phyloP scores from a whole-genome alignment of 1,284 basidiomycete species.

The Schizophyllum amplum region DNA sequence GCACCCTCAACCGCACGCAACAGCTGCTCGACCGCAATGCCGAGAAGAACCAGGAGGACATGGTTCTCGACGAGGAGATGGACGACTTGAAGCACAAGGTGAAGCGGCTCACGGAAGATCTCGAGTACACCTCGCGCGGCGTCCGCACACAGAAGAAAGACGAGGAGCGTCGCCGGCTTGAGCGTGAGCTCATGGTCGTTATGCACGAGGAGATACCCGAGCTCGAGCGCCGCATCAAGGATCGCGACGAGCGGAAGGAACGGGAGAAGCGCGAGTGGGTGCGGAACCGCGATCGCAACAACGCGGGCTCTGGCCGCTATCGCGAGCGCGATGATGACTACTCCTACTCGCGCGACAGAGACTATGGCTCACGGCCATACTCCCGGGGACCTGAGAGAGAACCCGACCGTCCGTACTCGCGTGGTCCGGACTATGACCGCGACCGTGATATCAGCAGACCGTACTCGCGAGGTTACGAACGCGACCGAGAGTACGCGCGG shows the following conservation, averaged over 20 bases:
- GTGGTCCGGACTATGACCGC: conserved; percentile 26
- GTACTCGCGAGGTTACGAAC: conserved; percentile 9
- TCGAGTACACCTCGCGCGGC: conserved; percentile 84
- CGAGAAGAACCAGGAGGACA: conserved; percentile 72
- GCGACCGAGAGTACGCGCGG: conserved; percentile 7
- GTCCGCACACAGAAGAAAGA: conserved; percentile 73
- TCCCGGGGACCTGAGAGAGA: conserved; percentile 31
- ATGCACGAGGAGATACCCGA: conserved; percentile 92
- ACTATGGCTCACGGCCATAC: conserved; percentile 27
- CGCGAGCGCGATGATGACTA: conserved; percentile 31
- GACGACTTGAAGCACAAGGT: conserved; percentile 85
- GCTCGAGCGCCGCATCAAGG: conserved; percentile 81
- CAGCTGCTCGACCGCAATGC: conserved; percentile 73
- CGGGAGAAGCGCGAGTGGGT: conserved; percentile 75
- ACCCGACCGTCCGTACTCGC: conserved; percentile 27
- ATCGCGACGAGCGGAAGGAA: conserved; percentile 69
- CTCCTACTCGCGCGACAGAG: no score
- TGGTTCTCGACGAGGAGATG: conserved; percentile 85
- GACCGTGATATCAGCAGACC: conserved; percentile 11
- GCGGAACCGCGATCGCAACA: conserved; percentile 78
- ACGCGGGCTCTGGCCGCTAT: conserved; percentile 72
- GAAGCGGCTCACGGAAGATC: conserved; percentile 84
- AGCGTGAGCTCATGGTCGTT: conserved; percentile 81
- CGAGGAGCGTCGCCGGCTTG: conserved; percentile 80
- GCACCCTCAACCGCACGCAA: conserved; percentile 77